Percentiles rank a stretch among this genome's conserved stretches.
Conservation (phyloP, 345 rosid genomes). For the Cardamine resedifolia region DNA sequence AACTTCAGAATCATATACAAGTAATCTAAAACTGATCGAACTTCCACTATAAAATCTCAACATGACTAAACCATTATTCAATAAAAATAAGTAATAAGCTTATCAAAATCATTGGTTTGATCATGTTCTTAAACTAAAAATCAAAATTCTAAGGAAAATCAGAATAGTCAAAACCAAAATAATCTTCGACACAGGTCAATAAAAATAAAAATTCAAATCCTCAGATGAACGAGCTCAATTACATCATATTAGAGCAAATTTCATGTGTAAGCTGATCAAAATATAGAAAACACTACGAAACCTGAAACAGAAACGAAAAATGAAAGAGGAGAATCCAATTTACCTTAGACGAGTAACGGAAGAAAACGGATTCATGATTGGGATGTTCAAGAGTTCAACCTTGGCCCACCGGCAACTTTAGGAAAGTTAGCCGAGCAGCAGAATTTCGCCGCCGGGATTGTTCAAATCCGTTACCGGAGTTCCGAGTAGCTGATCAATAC, state of each 20-base stretch:
- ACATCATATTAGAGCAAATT: neutral
- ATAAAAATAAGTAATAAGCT: neutral
- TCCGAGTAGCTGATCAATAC: constrained; percentile 36
- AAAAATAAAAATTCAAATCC: constrained; percentile 6
- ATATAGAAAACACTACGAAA: neutral
- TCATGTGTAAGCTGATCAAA: constrained; percentile 15
- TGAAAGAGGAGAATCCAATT: constrained; percentile 23
- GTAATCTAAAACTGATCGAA: neutral
- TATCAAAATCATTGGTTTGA: neutral
- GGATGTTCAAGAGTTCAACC: constrained; percentile 35
- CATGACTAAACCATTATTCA: neutral
- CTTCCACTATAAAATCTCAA: neutral
- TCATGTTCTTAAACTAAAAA: constrained; percentile 9
- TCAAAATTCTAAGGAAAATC: neutral
- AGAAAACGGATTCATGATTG: constrained; percentile 96
- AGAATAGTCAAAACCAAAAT: constrained; percentile 1
- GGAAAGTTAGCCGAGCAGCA: neutral
- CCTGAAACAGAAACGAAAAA: neutral
- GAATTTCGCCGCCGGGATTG: constrained; percentile 21
- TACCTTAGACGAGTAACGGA: constrained; percentile 97
- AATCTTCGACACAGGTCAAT: neutral
- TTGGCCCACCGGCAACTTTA: constrained; percentile 29
- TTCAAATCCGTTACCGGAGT: constrained; percentile 37
- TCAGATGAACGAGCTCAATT: constrained; percentile 25
- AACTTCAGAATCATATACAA: constrained; percentile 7